These are phyloP conservation scores for Citrullus colocynthis DNA, from an alignment of 306 rosid species.

Conservation along the genomic window DNA sequence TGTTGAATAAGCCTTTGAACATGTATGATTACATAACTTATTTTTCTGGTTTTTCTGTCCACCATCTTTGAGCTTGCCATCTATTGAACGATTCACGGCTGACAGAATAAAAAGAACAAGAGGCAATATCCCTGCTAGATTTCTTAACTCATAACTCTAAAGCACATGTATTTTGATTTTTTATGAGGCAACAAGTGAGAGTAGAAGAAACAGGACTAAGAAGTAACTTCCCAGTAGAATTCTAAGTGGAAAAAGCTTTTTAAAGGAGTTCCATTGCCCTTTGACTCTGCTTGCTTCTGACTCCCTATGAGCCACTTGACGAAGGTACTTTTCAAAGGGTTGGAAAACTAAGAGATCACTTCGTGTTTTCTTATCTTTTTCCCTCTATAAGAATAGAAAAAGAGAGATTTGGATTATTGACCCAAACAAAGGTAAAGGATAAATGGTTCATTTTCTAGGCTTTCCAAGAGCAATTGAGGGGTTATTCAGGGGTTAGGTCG, in stretches of 20 bases:
- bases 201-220: neutral
- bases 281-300: no score
- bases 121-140: neutral
- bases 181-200: neutral
- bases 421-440: neutral
- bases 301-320: no score
- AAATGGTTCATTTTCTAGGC: neutral
- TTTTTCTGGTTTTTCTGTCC: no score
- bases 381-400: neutral
- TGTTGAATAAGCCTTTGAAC: no score
- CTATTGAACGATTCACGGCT: no score
- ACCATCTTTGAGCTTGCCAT: no score
- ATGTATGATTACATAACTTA: no score
- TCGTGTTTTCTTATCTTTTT: no score
- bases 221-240: neutral
- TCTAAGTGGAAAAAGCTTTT: neutral
- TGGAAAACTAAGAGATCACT: no score
- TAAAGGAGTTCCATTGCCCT: no score
- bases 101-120: neutral
- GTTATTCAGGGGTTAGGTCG: neutral
- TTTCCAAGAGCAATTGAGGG: neutral
- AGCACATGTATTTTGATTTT: neutral
- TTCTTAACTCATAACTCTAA: neutral
- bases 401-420: neutral
- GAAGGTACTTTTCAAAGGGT: neutral